A percentile compares a stretch with the other conserved stretches of the same genome.
These are phyloP conservation scores for Mucor sp. DNA, from an alignment of 371 early-diverging fungal genomes.

Conservation along the genomic window DNA sequence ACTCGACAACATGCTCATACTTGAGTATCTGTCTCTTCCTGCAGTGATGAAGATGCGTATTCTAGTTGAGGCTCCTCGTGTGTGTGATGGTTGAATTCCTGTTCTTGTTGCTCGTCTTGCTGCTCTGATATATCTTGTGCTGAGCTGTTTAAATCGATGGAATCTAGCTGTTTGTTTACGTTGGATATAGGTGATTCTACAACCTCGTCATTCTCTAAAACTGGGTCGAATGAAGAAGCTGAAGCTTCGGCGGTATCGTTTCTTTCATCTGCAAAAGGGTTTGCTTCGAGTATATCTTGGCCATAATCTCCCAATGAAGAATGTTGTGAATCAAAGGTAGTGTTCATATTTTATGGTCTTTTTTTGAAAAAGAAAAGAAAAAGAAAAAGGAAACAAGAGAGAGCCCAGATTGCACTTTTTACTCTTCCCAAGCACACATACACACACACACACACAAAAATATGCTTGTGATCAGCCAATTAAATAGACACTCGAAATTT, in stretches of 20 bases:
- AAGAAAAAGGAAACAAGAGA: not conserved
- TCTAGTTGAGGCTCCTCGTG: not conserved
- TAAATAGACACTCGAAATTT: not conserved
- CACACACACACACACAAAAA: not conserved
- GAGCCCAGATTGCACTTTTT: not conserved
- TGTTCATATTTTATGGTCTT: constrained; percentile 15
- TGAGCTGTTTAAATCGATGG: not conserved
- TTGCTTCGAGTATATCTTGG: constrained; percentile 31
- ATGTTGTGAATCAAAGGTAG: constrained; percentile 15
- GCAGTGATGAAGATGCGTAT: not conserved
- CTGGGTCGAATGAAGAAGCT: constrained; percentile 11
- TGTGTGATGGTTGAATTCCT: not conserved
- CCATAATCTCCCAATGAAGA: constrained; percentile 10
- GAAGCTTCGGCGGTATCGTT: not conserved
- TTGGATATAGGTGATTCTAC: not conserved
- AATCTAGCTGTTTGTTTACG: not conserved
- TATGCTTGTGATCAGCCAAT: not conserved
- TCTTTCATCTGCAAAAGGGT: constrained; percentile 54
- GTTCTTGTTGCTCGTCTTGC: not conserved
- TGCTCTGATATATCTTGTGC: not conserved
- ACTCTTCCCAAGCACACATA: too few species aligned
- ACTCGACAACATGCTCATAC: not conserved
- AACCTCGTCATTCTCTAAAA: not conserved
- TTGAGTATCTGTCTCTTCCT: constrained; percentile 21
- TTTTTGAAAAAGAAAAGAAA: not conserved